Conservation (phyloP, 2,329 filamentous ascomycete genomes). For the Dothideomycetidae sp. region DNA sequence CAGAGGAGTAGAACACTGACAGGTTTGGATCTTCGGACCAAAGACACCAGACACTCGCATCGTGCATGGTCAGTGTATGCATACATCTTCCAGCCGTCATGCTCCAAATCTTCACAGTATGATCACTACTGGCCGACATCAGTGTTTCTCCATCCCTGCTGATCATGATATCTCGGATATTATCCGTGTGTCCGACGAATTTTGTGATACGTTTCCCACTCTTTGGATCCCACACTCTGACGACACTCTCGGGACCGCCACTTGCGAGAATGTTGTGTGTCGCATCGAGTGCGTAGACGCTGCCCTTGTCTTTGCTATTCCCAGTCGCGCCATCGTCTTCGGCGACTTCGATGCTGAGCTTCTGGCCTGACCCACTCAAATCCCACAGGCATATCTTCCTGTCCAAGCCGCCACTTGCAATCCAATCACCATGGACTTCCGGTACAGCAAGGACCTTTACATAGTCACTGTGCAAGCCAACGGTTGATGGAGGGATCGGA, state of each 20-base stretch:
- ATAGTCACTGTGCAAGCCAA: conserved; percentile 90
- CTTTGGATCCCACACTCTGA: conserved; percentile 81
- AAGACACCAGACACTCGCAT: conserved; percentile 92
- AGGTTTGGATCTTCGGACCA: conserved; percentile 78
- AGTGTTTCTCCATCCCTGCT: conserved; percentile 81
- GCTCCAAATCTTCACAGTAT: conserved; percentile 97
- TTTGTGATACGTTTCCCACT: conserved; percentile 86
- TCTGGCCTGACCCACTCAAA: conserved; percentile 71
- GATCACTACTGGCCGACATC: conserved; percentile 86
- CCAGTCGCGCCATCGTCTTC: conserved; percentile 64
- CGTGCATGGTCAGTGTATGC: conserved; percentile 98
- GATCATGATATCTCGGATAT: conserved; percentile 78
- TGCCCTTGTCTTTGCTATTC: conserved; percentile 67
- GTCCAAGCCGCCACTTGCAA: conserved; percentile 86
- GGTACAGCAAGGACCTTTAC: conserved; percentile 87
- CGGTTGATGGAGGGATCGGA: conserved; percentile 54
- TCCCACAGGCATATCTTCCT: conserved; percentile 91
- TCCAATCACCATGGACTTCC: conserved; percentile 58
- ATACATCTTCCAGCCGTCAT: conserved; percentile 89
- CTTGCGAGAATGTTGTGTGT: conserved; percentile 73
- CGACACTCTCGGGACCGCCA: conserved; percentile 84
- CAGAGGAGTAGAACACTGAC: conserved; percentile 84
- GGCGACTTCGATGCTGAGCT: conserved; percentile 68
- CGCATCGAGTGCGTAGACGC: conserved; percentile 78
- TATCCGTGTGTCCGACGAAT: conserved; percentile 92